These are phyloP conservation scores for Beauveria sp. DNA, from an alignment of 2,329 filamentous ascomycete species.

Conservation along the genomic window DNA sequence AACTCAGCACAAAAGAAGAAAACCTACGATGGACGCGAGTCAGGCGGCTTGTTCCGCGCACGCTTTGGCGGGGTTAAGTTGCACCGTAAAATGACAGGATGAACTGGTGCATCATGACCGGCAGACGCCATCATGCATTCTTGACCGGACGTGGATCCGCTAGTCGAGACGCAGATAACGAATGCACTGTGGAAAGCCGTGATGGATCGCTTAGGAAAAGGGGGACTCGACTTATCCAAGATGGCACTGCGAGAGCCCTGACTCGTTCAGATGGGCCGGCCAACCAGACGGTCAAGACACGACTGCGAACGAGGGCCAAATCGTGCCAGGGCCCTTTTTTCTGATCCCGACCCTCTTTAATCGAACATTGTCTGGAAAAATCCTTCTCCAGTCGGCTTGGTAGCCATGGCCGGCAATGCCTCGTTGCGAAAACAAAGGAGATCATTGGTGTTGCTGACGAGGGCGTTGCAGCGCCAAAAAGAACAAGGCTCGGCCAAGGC, in stretches of 20 bases:
- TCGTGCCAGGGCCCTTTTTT: background rate
- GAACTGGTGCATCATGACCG: background rate
- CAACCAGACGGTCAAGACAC: background rate
- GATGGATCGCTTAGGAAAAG: background rate
- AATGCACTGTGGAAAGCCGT: background rate
- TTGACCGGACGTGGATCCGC: background rate
- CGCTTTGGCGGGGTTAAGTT: background rate
- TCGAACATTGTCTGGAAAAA: background rate
- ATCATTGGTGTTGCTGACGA: background rate
- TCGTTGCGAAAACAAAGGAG: background rate
- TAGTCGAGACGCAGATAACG: background rate
- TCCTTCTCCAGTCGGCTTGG: no score
- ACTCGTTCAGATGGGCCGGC: background rate
- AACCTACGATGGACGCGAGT: background rate
- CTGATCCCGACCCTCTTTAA: background rate
- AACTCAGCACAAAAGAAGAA: no score
- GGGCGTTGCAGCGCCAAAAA: background rate
- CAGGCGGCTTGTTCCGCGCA: background rate
- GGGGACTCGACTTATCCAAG: no score
- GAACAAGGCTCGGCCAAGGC: background rate
- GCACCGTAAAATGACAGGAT: slow-evolving; percentile 2
- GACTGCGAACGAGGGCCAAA: background rate
- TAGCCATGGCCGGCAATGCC: background rate
- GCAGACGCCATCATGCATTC: background rate
- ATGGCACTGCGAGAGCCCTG: background rate